These are phyloP conservation scores for Fusarium nurragi DNA, from an alignment of 2,329 filamentous ascomycete species.

Conservation along the genomic window DNA sequence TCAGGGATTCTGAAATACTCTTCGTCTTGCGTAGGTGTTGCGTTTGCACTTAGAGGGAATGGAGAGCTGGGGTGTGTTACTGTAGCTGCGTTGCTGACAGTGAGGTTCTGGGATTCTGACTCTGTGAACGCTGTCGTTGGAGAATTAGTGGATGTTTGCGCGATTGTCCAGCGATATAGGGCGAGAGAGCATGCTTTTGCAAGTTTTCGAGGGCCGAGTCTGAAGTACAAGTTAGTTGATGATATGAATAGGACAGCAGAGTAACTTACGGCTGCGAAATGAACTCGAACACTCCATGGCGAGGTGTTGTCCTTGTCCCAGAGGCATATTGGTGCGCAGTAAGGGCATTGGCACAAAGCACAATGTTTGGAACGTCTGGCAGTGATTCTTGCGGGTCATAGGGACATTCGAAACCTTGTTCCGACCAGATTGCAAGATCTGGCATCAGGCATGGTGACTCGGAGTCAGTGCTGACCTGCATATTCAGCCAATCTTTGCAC, in stretches of 20 bases:
- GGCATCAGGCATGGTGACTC: slow-evolving; percentile 23
- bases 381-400: not conserved
- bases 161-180: slow-evolving; percentile 42
- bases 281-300: slow-evolving; percentile 48
- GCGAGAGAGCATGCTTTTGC: slow-evolving; percentile 47
- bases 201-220: slow-evolving; percentile 51
- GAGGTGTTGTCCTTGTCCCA: slow-evolving; percentile 25
- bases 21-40: slow-evolving; percentile 6
- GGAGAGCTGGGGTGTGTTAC: not conserved
- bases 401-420: slow-evolving; percentile 14
- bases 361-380: slow-evolving; percentile 40
- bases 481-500: slow-evolving; percentile 21
- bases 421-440: slow-evolving; percentile 44
- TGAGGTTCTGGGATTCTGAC: not conserved
- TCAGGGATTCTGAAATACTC: slow-evolving; percentile 3
- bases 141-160: slow-evolving; percentile 2
- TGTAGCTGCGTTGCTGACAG: not conserved
- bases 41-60: slow-evolving; percentile 17
- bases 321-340: slow-evolving; percentile 44
- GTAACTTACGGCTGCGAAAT: slow-evolving; percentile 51
- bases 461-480: slow-evolving; percentile 31
- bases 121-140: not conserved
- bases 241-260: accelerated
- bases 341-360: slow-evolving; percentile 48
- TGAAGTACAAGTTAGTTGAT: slow-evolving; percentile 13